A percentile compares a stretch with the other conserved stretches of the same genome.
Evolutionary conservation across 1,284 basidiomycete species (phyloP).

Genomic region (Apiotrichum laibachii): DNA sequence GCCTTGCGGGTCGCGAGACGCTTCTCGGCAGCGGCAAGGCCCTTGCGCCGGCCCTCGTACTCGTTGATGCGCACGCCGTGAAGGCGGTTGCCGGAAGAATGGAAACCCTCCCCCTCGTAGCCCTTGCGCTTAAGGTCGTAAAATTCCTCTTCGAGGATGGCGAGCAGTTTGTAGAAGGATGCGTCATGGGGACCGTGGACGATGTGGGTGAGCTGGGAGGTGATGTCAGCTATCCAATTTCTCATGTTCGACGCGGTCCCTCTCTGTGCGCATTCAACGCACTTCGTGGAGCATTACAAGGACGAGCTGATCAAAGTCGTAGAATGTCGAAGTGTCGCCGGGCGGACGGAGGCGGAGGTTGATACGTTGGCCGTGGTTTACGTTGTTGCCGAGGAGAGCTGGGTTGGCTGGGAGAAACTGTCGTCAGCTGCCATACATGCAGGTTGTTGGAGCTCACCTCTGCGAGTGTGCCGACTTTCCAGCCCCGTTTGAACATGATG

Average conservation of each 20-base stretch:
- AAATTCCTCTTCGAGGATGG: conserved; percentile 74
- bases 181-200: conserved; percentile 82
- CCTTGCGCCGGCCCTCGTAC: conserved; percentile 62
- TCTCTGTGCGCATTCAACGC: no score
- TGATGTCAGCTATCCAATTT: conserved; percentile 5
- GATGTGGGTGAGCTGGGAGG: conserved; percentile 74
- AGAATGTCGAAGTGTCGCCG: conserved; percentile 66
- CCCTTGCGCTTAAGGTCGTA: conserved; percentile 69
- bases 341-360: conserved; percentile 71
- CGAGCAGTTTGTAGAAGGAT: conserved; percentile 70
- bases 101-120: conserved; percentile 78
- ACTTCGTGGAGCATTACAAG: conserved; percentile 84
- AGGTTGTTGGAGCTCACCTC: conserved; percentile 54
- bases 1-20: conserved; percentile 56
- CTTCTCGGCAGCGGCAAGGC: conserved; percentile 73
- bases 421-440: not conserved
- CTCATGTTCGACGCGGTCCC: no score
- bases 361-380: conserved; percentile 74
- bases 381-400: conserved; percentile 64
- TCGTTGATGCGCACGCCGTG: conserved; percentile 65
- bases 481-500: conserved; percentile 77
- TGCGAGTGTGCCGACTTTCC: conserved; percentile 73
- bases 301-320: conserved; percentile 69
- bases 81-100: conserved; percentile 64
- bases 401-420: conserved; percentile 73